Conservation (phyloP, 2,329 filamentous ascomycete species). For the Diaporthe vexans region DNA sequence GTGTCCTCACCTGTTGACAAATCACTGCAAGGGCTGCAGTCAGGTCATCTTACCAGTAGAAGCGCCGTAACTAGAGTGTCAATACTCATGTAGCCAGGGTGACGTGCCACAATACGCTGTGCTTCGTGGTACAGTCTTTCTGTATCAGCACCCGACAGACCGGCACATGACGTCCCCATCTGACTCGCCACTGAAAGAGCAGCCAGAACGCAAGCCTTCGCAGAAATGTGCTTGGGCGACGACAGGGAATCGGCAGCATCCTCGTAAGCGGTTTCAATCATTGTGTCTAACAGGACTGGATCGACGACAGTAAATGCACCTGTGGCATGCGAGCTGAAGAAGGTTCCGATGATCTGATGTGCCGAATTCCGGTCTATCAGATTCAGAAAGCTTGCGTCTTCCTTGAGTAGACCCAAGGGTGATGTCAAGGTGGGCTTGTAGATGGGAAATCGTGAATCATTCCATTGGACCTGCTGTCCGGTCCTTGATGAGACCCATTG, state of each 20-base stretch:
- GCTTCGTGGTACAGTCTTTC: not conserved
- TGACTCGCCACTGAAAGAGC: not conserved
- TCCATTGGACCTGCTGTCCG: constrained; percentile 16
- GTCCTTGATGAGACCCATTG: constrained; percentile 5
- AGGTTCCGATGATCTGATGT: not conserved
- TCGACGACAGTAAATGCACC: not conserved
- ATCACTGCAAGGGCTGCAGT: not conserved
- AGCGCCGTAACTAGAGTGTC: not conserved
- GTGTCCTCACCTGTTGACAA: not conserved
- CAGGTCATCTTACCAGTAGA: not conserved
- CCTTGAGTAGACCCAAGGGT: not conserved
- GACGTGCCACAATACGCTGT: not conserved
- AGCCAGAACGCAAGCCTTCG: constrained; percentile 13
- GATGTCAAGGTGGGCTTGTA: not conserved
- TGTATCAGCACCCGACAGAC: too few relatives aligned
- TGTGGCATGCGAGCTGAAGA: not conserved
- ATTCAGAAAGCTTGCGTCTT: not conserved
- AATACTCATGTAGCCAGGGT: not conserved
- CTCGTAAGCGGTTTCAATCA: constrained; percentile 8
- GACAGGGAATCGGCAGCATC: not conserved
- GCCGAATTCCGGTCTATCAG: not conserved
- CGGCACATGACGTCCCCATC: too few relatives aligned
- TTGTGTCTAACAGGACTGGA: not conserved
- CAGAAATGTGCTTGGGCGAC: constrained; percentile 9
- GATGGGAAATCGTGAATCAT: not conserved